Evolutionary conservation across 73 alveolate species (phyloP).

Genomic region (Paramecium caudatum): DNA sequence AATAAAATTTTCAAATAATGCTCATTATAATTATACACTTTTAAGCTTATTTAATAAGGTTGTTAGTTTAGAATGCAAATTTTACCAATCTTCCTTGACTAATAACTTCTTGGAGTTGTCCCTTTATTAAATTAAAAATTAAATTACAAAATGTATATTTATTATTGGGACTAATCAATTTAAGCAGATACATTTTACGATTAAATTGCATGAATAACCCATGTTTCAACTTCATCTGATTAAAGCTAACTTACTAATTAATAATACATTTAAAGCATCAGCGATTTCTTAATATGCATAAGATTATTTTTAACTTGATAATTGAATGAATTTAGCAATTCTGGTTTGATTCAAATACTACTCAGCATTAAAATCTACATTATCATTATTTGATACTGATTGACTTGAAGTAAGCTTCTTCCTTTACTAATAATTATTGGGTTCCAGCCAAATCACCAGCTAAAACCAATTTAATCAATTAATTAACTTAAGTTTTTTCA

Average conservation of each 20-base stretch:
- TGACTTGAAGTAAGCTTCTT: conserved; percentile 6
- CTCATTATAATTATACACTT: conserved; percentile 28
- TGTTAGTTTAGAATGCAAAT: conserved; percentile 15
- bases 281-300: conserved; percentile 32
- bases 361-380: neutral
- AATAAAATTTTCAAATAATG: neutral
- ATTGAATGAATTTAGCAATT: conserved; percentile 9
- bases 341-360: conserved; percentile 17
- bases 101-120: conserved; percentile 7
- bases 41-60: neutral
- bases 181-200: conserved; percentile 41
- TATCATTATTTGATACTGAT: neutral
- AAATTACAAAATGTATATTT: conserved; percentile 12
- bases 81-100: conserved; percentile 24
- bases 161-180: conserved; percentile 34
- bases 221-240: neutral
- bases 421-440: neutral
- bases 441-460: neutral
- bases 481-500: conserved; percentile 4
- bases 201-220: conserved; percentile 44
- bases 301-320: conserved; percentile 1
- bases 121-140: neutral
- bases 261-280: conserved; percentile 1
- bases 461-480: neutral
- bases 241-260: neutral